Percentiles rank a stretch among this genome's conserved stretches.
phyloP scores from a whole-genome alignment of 2,329 filamentous ascomycete genomes.

The Nannizziopsis barbatae region DNA sequence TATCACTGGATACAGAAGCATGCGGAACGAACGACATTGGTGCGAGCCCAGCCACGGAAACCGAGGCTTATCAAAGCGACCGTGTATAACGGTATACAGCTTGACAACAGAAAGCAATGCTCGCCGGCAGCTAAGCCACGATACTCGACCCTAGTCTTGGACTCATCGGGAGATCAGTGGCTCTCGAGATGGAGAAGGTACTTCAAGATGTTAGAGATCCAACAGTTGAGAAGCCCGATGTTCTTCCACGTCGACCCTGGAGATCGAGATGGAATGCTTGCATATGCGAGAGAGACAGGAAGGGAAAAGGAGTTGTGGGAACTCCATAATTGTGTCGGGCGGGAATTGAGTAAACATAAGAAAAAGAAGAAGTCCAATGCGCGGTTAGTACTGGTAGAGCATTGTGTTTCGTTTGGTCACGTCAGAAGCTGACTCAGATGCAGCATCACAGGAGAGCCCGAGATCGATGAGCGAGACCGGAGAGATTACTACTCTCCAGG shows the following conservation, averaged over 20 bases:
- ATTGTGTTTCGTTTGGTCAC: not conserved
- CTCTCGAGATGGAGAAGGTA: constrained; percentile 59
- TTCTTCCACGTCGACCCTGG: constrained; percentile 70
- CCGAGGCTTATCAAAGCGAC: constrained; percentile 23
- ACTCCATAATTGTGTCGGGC: constrained; percentile 63
- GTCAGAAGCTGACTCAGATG: constrained; percentile 11
- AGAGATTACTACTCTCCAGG: constrained; percentile 61
- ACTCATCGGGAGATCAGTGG: constrained; percentile 54
- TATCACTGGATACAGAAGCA: constrained; percentile 67
- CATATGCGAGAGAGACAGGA: constrained; percentile 52
- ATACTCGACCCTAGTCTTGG: constrained; percentile 52
- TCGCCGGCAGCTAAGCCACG: constrained; percentile 17
- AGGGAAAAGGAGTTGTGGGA: constrained; percentile 56
- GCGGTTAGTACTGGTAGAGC: constrained; percentile 31
- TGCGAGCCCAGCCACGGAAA: constrained; percentile 23
- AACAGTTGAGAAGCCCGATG: constrained; percentile 65
- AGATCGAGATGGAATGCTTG: constrained; percentile 62
- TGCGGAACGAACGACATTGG: constrained; percentile 46
- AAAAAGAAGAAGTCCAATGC: constrained; percentile 50
- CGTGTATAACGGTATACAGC: constrained; percentile 18
- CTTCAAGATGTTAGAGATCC: constrained; percentile 58
- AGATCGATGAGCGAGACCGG: constrained; percentile 55
- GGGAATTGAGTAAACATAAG: constrained; percentile 67
- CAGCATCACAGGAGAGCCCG: constrained; percentile 31
- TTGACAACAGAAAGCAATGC: constrained; percentile 1